Evolutionary conservation across 768 basidiomycete genomes (phyloP).

Genomic region (Pisolithus microcarpus): DNA sequence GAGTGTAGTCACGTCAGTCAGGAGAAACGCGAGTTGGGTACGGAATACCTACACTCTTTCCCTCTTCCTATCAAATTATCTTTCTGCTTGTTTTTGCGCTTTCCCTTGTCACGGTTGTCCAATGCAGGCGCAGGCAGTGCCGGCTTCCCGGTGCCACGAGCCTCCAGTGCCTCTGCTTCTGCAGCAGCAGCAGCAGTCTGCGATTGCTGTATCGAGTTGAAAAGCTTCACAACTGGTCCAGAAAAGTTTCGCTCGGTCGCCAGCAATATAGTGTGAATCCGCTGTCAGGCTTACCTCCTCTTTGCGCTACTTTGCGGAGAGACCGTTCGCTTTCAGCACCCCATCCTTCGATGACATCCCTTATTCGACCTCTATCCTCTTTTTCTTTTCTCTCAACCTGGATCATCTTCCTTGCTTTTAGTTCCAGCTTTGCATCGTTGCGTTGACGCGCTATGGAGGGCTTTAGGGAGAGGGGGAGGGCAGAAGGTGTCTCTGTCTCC

Average conservation of each 20-base stretch:
- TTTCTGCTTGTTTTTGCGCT: conserved; percentile 46
- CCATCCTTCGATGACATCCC: conserved; percentile 82
- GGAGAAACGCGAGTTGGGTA: conserved; percentile 4
- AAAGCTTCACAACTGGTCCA: conserved; percentile 66
- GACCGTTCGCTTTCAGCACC: conserved; percentile 75
- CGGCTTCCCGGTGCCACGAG: conserved; percentile 68
- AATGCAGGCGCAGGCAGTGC: conserved; percentile 60
- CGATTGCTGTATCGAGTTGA: conserved; percentile 81
- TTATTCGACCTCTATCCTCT: conserved; percentile 61
- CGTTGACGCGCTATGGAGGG: conserved; percentile 61
- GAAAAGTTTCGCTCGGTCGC: neutral
- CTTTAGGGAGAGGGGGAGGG: conserved; percentile 70
- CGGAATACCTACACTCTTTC: conserved; percentile 46
- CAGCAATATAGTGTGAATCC: neutral
- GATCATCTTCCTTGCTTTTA: conserved; percentile 62
- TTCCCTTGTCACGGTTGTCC: conserved; percentile 38
- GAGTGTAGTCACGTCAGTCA: conserved; percentile 5
- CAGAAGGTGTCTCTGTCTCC: conserved; percentile 61
- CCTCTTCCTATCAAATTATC: conserved; percentile 47
- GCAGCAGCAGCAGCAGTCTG: conserved; percentile 50
- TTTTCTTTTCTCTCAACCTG: conserved; percentile 66
- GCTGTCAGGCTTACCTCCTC: conserved; percentile 52
- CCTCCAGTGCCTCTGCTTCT: conserved; percentile 51
- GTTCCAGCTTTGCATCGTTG: conserved; percentile 72
- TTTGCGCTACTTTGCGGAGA: conserved; percentile 76